A percentile compares a stretch with the other conserved stretches of the same genome.
Conservation (phyloP, 257 asterid species). For the Solanum ossicruentum region DNA sequence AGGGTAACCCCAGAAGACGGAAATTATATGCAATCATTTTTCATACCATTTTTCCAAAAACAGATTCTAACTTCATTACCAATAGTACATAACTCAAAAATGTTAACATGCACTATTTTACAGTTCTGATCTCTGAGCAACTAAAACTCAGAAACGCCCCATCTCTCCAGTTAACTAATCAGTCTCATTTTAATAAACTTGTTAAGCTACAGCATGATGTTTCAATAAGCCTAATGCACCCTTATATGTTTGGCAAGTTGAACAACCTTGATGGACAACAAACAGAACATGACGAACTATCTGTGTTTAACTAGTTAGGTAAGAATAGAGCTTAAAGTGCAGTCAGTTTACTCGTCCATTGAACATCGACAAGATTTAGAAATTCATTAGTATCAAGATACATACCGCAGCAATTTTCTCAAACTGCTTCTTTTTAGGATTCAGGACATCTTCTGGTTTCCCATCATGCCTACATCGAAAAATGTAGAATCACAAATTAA, state of each 20-base stretch:
- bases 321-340: neutral
- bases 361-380: neutral
- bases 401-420: conserved; percentile 85
- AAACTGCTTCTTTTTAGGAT: conserved; percentile 96
- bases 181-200: neutral
- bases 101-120: neutral
- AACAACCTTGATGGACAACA: neutral
- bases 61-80: neutral
- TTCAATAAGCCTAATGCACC: neutral
- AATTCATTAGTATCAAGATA: neutral
- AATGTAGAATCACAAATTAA: neutral
- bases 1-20: neutral
- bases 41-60: neutral
- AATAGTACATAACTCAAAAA: neutral
- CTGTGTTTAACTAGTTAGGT: neutral
- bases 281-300: neutral
- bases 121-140: neutral
- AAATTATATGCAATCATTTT: neutral
- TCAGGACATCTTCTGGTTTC: conserved; percentile 81
- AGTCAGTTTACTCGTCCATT: neutral
- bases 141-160: neutral
- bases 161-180: neutral
- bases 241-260: neutral
- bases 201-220: neutral
- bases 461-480: conserved; percentile 51